phyloP scores from a whole-genome alignment of 371 early-diverging fungal genomes.

The Umbelopsis sp. region DNA sequence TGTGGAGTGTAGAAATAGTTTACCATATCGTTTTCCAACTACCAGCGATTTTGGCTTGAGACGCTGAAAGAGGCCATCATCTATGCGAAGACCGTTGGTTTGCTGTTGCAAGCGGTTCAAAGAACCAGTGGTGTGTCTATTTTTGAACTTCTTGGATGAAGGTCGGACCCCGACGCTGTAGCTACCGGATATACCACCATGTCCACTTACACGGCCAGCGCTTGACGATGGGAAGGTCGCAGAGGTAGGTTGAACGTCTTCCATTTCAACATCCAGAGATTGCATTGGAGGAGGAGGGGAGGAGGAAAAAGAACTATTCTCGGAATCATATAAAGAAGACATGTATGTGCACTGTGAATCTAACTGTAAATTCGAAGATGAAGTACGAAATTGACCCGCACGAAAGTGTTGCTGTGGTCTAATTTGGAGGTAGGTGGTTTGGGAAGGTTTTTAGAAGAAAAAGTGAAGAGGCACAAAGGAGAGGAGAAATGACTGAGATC shows the following conservation, averaged over 20 bases:
- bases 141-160: slow-evolving; percentile 10
- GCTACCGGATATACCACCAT: slow-evolving; percentile 16
- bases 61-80: slow-evolving; percentile 11
- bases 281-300: not conserved
- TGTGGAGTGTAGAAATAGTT: not conserved
- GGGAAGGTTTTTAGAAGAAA: not conserved
- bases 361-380: not conserved
- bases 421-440: not conserved
- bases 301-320: slow-evolving; percentile 2
- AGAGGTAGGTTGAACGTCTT: slow-evolving; percentile 13
- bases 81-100: slow-evolving; percentile 6
- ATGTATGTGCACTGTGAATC: not conserved
- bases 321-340: slow-evolving; percentile 16
- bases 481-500: slow-evolving; percentile 17
- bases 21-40: slow-evolving; percentile 14
- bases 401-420: not conserved
- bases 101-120: slow-evolving; percentile 12
- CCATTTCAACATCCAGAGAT: slow-evolving; percentile 13
- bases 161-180: slow-evolving; percentile 10
- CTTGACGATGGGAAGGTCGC: slow-evolving; percentile 11
- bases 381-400: slow-evolving; percentile 10
- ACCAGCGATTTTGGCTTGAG: not conserved
- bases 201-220: slow-evolving; percentile 16
- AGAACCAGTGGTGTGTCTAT: slow-evolving; percentile 4
- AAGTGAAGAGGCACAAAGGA: slow-evolving; percentile 10